Base-by-base conservation (phyloP, 225 moss, liverwort and hornwort species). In the Thuidium tamariscinum region DNA sequence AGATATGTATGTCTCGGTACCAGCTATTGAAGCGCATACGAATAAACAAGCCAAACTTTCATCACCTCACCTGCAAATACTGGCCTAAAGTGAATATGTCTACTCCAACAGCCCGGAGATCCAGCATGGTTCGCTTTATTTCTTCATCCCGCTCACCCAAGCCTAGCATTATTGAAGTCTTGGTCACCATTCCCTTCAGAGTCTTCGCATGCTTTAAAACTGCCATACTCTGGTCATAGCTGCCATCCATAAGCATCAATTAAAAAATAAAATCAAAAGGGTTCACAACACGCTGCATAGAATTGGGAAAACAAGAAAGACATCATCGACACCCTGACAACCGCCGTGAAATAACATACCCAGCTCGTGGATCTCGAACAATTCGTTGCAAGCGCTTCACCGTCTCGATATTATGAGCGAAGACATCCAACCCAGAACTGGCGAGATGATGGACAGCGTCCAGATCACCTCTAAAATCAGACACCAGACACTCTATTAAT, bases 11-110 rank as follows among this genome's bases (percentile, higher is more conserved):
- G 49, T 51, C 49, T 68, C 22, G n/a, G 54, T 79, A 83, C 52
- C 60, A 84, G 42, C 82, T 49, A 48, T 79, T n/a, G 62, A 71
- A 46, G 19, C 52, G 18, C 37, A 62, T 22, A 59, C 57, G 39
- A 12, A 42, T 52, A 13, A 82, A 44, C 5, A 42, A 52, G 67
- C 12, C 49, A 36, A 79, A 52, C 34, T 66, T 46, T 27, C 23
- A 87, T 82, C 49, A 29, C 48, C 60, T 59, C 80, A 96, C 97
- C 98, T 98, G 98, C 83, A 95, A 86, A 89, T 96, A 98, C 83
- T 95, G 98, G 82, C 98, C 96, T n/a, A 95, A 91, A 67, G 98
- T 98, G 87, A 94, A 91, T 27, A 98, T 96, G 88, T 98, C 98
- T 86, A 98, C 98, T 91, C 95, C 96, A 77, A 89, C 88, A n/a